Percentiles rank a stretch among this genome's conserved stretches.
Evolutionary conservation across 192 early-diverging fungal species (phyloP).

Genomic region (Glomus cerebriforme): DNA sequence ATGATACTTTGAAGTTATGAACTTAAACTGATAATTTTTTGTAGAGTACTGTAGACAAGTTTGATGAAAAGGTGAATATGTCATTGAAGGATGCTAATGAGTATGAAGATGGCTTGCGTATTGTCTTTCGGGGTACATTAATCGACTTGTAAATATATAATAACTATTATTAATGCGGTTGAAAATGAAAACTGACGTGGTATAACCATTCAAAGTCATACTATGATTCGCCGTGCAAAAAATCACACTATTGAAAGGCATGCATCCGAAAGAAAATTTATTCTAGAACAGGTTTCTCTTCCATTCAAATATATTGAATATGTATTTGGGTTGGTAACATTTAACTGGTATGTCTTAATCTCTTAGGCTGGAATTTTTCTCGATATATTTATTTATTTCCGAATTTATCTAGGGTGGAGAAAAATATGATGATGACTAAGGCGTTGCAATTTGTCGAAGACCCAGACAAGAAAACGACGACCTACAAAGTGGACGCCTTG

Average conservation of each 20-base stretch:
- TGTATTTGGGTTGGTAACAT: slow-evolving; percentile 19
- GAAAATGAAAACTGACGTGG: slow-evolving; percentile 13
- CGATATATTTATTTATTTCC: slow-evolving; percentile 20
- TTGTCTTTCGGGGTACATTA: slow-evolving; percentile 18
- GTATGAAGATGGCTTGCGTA: slow-evolving; percentile 9
- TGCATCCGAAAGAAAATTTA: slow-evolving; percentile 25
- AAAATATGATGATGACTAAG: slow-evolving; percentile 17
- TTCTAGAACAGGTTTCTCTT: slow-evolving; percentile 5
- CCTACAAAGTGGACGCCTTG: background rate
- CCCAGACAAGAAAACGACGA: background rate
- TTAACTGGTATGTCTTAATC: slow-evolving; percentile 23
- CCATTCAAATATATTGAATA: slow-evolving; percentile 28
- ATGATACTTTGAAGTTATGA: slow-evolving; percentile 10
- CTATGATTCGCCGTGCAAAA: slow-evolving; percentile 4
- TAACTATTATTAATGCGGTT: background rate
- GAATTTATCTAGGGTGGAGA: slow-evolving; percentile 15
- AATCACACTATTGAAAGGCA: slow-evolving; percentile 13
- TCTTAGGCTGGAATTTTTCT: background rate
- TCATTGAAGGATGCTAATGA: slow-evolving; percentile 18
- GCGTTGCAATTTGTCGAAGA: slow-evolving; percentile 23
- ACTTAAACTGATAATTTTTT: slow-evolving; percentile 23
- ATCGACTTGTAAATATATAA: slow-evolving; percentile 15
- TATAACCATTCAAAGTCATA: slow-evolving; percentile 22
- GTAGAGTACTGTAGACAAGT: slow-evolving; percentile 16
- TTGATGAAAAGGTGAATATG: slow-evolving; percentile 19